Percentiles rank a stretch among this genome's conserved stretches.
Evolutionary conservation across 768 basidiomycete genomes (phyloP).

Genomic region (Psilocybe subaeruginosa): DNA sequence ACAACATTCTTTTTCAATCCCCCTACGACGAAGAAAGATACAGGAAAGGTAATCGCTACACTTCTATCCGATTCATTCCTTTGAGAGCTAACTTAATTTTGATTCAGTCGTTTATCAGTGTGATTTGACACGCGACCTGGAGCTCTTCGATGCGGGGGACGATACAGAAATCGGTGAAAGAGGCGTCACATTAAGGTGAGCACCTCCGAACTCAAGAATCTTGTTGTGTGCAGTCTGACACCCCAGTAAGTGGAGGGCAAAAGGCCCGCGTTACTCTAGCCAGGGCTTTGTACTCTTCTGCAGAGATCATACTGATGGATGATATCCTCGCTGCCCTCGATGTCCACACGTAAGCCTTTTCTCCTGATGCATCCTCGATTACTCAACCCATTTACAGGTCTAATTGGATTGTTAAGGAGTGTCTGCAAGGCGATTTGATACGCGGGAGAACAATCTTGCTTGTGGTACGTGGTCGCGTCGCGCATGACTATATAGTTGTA

Average conservation of each 20-base stretch:
- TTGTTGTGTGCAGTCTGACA: background rate
- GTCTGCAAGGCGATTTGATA: slow-evolving; percentile 78
- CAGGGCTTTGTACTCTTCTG: slow-evolving; percentile 49
- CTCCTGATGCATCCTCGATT: background rate
- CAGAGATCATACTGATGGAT: slow-evolving; percentile 69
- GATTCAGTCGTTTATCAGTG: slow-evolving; percentile 65
- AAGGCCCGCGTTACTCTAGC: slow-evolving; percentile 52
- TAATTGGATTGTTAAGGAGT: slow-evolving; percentile 77
- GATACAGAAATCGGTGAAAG: slow-evolving; percentile 74
- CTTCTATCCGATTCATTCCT: background rate
- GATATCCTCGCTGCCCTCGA: slow-evolving; percentile 74
- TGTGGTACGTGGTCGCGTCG: slow-evolving; percentile 47
- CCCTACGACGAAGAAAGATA: slow-evolving; percentile 75
- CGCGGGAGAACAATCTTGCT: slow-evolving; percentile 80
- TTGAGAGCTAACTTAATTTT: background rate
- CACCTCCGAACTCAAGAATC: background rate
- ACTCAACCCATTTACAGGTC: slow-evolving; percentile 58
- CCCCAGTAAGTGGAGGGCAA: slow-evolving; percentile 42
- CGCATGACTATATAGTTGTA: background rate
- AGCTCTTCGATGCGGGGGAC: slow-evolving; percentile 70
- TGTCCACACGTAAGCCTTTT: slow-evolving; percentile 25
- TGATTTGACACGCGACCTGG: slow-evolving; percentile 72
- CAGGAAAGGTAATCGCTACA: slow-evolving; percentile 43
- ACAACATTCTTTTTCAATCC: slow-evolving; percentile 80
- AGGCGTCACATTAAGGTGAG: slow-evolving; percentile 52